phyloP scores from a whole-genome alignment of 805 yeast genomes.

The Ogataea pini region DNA sequence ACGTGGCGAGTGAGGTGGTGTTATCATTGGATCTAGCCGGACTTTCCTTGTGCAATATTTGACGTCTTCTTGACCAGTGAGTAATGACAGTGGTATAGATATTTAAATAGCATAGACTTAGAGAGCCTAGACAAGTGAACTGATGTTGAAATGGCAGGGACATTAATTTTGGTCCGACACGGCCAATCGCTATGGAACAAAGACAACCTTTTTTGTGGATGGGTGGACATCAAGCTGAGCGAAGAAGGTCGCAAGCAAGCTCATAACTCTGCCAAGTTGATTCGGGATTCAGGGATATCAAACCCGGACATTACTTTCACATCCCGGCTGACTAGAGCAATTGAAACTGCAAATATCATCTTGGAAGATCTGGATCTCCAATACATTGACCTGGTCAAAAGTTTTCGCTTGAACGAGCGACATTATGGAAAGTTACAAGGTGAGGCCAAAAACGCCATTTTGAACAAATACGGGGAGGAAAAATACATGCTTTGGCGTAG shows the following conservation, averaged over 20 bases:
- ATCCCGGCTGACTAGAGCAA: slow-evolving; percentile 71
- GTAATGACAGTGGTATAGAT: background rate
- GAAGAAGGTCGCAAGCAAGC: slow-evolving; percentile 72
- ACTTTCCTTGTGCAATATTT: background rate
- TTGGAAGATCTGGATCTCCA: slow-evolving; percentile 53
- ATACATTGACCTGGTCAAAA: slow-evolving; percentile 53
- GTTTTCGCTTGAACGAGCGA: slow-evolving; percentile 82
- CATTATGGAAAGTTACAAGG: slow-evolving; percentile 87
- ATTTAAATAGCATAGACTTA: background rate
- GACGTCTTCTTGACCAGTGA: background rate
- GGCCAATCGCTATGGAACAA: slow-evolving; percentile 83
- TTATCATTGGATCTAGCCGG: background rate
- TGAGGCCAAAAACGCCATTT: slow-evolving; percentile 64
- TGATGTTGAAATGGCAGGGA: slow-evolving; percentile 23
- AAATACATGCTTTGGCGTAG: slow-evolving; percentile 79
- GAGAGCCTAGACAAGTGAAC: background rate
- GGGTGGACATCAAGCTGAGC: slow-evolving; percentile 77
- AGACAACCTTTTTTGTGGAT: slow-evolving; percentile 76
- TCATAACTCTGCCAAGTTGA: slow-evolving; percentile 57
- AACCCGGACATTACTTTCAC: slow-evolving; percentile 66
- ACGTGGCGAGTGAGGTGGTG: background rate
- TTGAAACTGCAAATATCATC: slow-evolving; percentile 71
- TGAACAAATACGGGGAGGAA: slow-evolving; percentile 66
- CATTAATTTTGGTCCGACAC: slow-evolving; percentile 67
- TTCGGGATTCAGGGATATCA: slow-evolving; percentile 43